These are phyloP conservation scores for Zelopaecilomyces penicillatus DNA, from an alignment of 2,329 filamentous ascomycete species.

Conservation along the genomic window DNA sequence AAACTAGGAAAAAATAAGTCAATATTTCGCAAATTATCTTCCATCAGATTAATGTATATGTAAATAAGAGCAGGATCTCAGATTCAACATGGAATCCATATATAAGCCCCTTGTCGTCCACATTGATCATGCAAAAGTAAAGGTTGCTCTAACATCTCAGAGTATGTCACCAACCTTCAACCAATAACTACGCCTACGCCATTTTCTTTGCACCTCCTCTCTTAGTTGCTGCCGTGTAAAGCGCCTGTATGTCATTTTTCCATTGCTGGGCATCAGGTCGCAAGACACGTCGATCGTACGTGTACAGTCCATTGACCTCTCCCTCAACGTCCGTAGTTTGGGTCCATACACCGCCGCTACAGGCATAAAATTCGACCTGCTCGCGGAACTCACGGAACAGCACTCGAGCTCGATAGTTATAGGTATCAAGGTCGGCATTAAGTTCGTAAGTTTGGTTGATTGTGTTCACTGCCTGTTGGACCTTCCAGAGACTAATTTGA, in stretches of 20 bases:
- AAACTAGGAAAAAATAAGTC: no score
- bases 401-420: conserved; percentile 57
- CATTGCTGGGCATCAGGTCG: conserved; percentile 50
- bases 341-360: conserved; percentile 62
- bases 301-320: conserved; percentile 63
- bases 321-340: conserved; percentile 69
- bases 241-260: conserved; percentile 48
- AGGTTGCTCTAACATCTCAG: no score
- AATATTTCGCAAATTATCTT: no score
- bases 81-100: no score
- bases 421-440: conserved; percentile 45
- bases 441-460: conserved; percentile 64
- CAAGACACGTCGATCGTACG: conserved; percentile 56
- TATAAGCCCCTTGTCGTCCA: no score
- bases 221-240: conserved; percentile 47
- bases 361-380: conserved; percentile 51
- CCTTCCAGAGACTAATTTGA: conserved; percentile 52
- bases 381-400: conserved; percentile 54
- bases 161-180: no score
- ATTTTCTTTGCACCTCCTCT: not conserved
- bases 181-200: not conserved
- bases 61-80: no score
- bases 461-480: conserved; percentile 45
- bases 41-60: no score
- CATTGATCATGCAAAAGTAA: no score